Evolutionary conservation across 169 alveolate genomes (phyloP).

Genomic region (Fabrea salina): DNA sequence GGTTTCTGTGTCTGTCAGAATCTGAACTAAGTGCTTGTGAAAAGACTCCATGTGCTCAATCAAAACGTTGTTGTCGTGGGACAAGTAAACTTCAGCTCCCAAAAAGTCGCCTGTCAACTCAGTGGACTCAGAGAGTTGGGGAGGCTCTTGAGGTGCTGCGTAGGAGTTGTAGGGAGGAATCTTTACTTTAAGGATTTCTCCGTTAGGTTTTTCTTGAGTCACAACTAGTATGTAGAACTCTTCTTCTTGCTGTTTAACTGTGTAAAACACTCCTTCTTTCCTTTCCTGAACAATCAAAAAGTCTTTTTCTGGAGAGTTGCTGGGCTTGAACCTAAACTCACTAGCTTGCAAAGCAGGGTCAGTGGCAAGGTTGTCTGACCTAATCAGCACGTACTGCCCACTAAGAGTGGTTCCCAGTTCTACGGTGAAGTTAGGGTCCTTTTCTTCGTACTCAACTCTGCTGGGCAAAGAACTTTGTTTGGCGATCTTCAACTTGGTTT

Average conservation of each 20-base stretch:
- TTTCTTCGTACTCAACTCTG: not conserved
- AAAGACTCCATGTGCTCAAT: slow-evolving; percentile 13
- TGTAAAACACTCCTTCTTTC: slow-evolving; percentile 11
- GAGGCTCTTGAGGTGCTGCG: not conserved
- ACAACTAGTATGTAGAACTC: not conserved
- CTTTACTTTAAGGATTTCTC: not conserved
- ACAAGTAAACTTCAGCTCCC: slow-evolving; percentile 1
- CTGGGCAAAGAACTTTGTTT: not conserved
- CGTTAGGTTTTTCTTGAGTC: not conserved
- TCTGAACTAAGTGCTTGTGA: not conserved
- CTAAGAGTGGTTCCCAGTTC: not conserved
- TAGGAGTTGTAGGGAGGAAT: slow-evolving; percentile 17
- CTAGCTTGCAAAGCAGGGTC: not conserved
- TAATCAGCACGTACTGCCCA: slow-evolving; percentile 1
- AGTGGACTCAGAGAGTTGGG: not conserved
- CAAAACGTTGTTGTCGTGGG: not conserved
- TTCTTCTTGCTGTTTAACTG: slow-evolving; percentile 13
- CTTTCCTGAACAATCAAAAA: slow-evolving; percentile 7
- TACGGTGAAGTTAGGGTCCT: not conserved
- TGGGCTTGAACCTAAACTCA: slow-evolving; percentile 14
- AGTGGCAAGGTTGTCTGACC: not conserved
- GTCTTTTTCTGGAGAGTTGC: not conserved
- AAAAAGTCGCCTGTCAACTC: not conserved
- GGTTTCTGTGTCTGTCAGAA: slow-evolving; percentile 23
- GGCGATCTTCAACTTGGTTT: not conserved